Conservation (phyloP, 495 filamentous ascomycete species). For the Penicillium flavigenum region DNA sequence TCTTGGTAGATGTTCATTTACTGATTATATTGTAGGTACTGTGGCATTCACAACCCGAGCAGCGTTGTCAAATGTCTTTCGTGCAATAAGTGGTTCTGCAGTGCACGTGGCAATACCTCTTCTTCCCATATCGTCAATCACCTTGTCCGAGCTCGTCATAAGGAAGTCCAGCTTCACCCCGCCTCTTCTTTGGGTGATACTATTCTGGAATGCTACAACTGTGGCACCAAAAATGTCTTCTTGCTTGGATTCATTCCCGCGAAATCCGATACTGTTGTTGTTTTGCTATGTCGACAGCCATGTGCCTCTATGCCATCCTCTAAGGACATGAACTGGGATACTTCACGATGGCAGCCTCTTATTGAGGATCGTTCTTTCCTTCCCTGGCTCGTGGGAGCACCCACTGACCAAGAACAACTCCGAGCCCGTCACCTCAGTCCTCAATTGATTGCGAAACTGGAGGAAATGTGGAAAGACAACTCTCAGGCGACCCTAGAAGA, state of each 20-base stretch:
- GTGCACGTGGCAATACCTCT: constrained; percentile 91
- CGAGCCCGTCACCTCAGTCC: constrained; percentile 91
- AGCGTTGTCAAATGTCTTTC: constrained; percentile 94
- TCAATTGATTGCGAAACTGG: constrained; percentile 93
- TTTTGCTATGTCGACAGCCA: constrained; percentile 93
- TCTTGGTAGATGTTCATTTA: background rate
- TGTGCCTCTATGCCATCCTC: constrained; percentile 91
- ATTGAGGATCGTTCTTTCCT: constrained; percentile 97
- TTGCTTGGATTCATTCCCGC: constrained; percentile 99
- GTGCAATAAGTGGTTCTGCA: constrained; percentile 99
- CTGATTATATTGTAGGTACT: constrained; percentile 64
- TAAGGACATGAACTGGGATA: constrained; percentile 99
- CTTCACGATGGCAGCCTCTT: constrained; percentile 93
- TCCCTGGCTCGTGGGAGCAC: constrained; percentile 86
- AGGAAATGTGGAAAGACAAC: constrained; percentile 99
- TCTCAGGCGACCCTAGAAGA: constrained; percentile 85
- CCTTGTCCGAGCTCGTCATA: constrained; percentile 93
- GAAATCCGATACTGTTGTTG: constrained; percentile 97
- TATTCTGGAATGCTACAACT: constrained; percentile 98
- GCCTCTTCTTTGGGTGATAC: constrained; percentile 95
- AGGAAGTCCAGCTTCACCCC: constrained; percentile 97
- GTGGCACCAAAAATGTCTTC: constrained; percentile 98
- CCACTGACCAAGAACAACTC: constrained; percentile 93
- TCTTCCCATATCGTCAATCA: constrained; percentile 99
- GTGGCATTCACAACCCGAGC: constrained; percentile 92